phyloP scores from a whole-genome alignment of 2,329 filamentous ascomycete species.

The Sarocladium oryzae region DNA sequence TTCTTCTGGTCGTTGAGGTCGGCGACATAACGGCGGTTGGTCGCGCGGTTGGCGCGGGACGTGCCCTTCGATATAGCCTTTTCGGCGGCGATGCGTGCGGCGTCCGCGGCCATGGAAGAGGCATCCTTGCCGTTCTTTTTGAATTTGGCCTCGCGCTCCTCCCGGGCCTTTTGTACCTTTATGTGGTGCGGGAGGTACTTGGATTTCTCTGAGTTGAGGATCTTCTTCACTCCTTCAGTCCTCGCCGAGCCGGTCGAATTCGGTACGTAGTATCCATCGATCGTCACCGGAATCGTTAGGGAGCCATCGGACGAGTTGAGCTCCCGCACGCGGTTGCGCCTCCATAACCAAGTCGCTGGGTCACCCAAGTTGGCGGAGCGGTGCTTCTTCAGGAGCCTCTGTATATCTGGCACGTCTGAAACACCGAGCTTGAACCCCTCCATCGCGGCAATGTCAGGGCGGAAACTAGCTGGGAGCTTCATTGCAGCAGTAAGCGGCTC shows the following conservation, averaged over 20 bases:
- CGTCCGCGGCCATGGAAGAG: conserved; percentile 60
- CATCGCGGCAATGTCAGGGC: conserved; percentile 39
- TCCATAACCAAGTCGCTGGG: conserved; percentile 52
- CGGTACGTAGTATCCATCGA: conserved; percentile 70
- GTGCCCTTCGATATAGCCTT: conserved; percentile 81
- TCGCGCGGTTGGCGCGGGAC: conserved; percentile 88
- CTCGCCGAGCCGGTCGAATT: conserved; percentile 81
- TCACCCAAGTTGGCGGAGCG: conserved; percentile 37
- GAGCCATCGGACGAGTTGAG: conserved; percentile 37
- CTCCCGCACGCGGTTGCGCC: conserved; percentile 47
- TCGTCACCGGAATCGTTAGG: conserved; percentile 31
- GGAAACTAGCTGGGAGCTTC: conserved; percentile 36
- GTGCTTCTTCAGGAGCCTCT: conserved; percentile 43
- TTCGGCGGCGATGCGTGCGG: conserved; percentile 67
- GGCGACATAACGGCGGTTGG: conserved; percentile 88
- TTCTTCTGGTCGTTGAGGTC: conserved; percentile 95
- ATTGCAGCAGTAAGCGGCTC: conserved; percentile 38
- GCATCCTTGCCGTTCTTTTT: conserved; percentile 62
- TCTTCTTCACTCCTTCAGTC: conserved; percentile 91
- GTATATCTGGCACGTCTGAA: conserved; percentile 42
- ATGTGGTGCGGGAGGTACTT: conserved; percentile 97
- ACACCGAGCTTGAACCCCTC: conserved; percentile 35
- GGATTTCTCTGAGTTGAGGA: conserved; percentile 93
- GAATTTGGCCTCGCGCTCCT: conserved; percentile 76
- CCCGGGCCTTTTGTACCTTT: conserved; percentile 84